Evolutionary conservation across 2,329 filamentous ascomycete genomes (phyloP), one percentile per base, ranked within the genome.

Genomic region (Ophiostoma quercus): DNA sequence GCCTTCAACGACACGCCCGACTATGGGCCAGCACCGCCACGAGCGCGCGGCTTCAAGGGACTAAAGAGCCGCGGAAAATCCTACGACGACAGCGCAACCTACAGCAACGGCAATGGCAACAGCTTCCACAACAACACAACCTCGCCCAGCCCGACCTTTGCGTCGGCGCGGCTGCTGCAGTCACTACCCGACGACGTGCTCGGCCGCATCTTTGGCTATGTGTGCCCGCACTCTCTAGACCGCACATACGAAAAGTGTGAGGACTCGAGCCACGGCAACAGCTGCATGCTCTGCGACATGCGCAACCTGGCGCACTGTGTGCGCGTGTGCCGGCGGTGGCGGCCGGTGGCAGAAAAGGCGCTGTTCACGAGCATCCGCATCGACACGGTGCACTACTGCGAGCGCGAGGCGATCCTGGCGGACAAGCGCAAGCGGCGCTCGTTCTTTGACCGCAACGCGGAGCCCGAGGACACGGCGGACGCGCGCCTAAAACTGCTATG

Each of bases 381-480:
- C 78, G 94, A 98, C 78, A 87, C 91, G 22, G 94, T 97, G 41
- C 94, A 98, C 80, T 97, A 97, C 81, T 98, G 94, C 82, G 88
- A 91, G 73, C 90, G 91, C 75, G 94, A 98, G 79, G 89, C 91
- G 71, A 83, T 90, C 74, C 86, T 97, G 47, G 87, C 91, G 68
- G 92, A 94, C 75, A 88, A 87, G 78, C 90, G 94, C 73, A 92
- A 91, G 78, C 88, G 88, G 72, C 86, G 86, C 71, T 89, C 88
- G 47, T 87, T 88, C 75, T 90, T 92, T 77, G 85, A 92, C 77
- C 85, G 90, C 76, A 92, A 94, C 78, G 90, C 88, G 72, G 88
- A 93, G 71, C 90, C 92, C 9, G 88, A 94, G 75, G 92, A 97
- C 79, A 88, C 91, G 3, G 88, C 94, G 5, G 86, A 89, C 73